A percentile compares a stretch with the other conserved stretches of the same genome.
Evolutionary conservation across 1,284 basidiomycete species (phyloP).

Genomic region (Afroboletus lepidellus): DNA sequence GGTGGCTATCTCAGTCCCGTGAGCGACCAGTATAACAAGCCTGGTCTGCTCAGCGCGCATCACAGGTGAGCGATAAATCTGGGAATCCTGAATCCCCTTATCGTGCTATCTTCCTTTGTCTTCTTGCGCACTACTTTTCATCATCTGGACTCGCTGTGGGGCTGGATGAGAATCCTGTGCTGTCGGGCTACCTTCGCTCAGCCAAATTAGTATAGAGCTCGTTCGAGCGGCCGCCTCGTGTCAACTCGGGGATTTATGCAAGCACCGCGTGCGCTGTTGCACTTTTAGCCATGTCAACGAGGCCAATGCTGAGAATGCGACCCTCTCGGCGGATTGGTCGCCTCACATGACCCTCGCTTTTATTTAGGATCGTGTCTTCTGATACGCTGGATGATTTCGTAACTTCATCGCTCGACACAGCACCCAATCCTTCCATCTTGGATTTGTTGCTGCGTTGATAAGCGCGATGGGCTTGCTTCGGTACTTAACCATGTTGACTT

Average conservation of each 20-base stretch:
- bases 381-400: conserved; percentile 12
- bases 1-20: conserved; percentile 95
- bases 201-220: conserved; percentile 12
- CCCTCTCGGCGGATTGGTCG: conserved; percentile 6
- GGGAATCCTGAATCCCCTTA: neutral
- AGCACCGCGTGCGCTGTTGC: neutral
- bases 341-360: conserved; percentile 9
- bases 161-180: conserved; percentile 11
- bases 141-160: conserved; percentile 2
- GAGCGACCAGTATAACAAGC: conserved; percentile 91
- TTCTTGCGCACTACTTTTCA: neutral
- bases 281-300: conserved; percentile 3
- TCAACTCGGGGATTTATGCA: conserved; percentile 5
- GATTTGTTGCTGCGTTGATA: conserved; percentile 11
- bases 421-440: conserved; percentile 16
- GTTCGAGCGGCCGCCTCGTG: conserved; percentile 22
- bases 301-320: conserved; percentile 4
- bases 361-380: conserved; percentile 12
- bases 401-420: conserved; percentile 1
- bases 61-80: conserved; percentile 60
- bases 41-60: conserved; percentile 76
- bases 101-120: neutral
- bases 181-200: neutral
- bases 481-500: conserved; percentile 13
- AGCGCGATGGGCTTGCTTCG: conserved; percentile 8